Conservation (phyloP, 192 early-diverging fungal species). For the Linnemannia zychae region DNA sequence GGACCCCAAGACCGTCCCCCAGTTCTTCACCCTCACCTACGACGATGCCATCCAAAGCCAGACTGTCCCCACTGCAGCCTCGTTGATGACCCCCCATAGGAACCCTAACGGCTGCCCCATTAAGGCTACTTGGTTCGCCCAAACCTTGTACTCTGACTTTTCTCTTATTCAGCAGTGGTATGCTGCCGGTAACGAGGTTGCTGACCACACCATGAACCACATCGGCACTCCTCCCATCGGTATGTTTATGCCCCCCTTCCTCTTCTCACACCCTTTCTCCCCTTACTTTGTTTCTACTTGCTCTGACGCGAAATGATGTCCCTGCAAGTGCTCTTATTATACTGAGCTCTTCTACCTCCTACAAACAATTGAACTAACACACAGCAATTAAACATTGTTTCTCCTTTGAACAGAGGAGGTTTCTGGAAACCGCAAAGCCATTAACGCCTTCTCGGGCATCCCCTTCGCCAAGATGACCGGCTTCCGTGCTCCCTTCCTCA, state of each 20-base stretch:
- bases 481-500: slow-evolving; percentile 77
- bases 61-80: slow-evolving; percentile 30
- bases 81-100: slow-evolving; percentile 31
- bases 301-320: background rate
- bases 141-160: slow-evolving; percentile 74
- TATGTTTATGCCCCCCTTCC: slow-evolving; percentile 6
- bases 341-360: background rate
- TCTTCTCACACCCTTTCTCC: too few relatives aligned
- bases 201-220: slow-evolving; percentile 71
- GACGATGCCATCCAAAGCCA: slow-evolving; percentile 71
- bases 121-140: slow-evolving; percentile 71
- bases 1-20: slow-evolving; percentile 62
- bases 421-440: slow-evolving; percentile 46
- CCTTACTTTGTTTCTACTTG: too few relatives aligned
- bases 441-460: slow-evolving; percentile 71
- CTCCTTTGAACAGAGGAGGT: slow-evolving; percentile 40
- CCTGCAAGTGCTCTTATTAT: background rate
- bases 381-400: background rate
- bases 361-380: background rate
- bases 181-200: slow-evolving; percentile 74
- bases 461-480: slow-evolving; percentile 69
- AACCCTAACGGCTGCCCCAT: slow-evolving; percentile 72
- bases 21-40: slow-evolving; percentile 73
- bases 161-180: slow-evolving; percentile 71
- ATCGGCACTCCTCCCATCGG: slow-evolving; percentile 45